Percentiles rank a stretch among this genome's conserved stretches.
These are phyloP conservation scores for Aspergillus fumigatiaffinis DNA, from an alignment of 2,329 filamentous ascomycete genomes.

Conservation along the genomic window DNA sequence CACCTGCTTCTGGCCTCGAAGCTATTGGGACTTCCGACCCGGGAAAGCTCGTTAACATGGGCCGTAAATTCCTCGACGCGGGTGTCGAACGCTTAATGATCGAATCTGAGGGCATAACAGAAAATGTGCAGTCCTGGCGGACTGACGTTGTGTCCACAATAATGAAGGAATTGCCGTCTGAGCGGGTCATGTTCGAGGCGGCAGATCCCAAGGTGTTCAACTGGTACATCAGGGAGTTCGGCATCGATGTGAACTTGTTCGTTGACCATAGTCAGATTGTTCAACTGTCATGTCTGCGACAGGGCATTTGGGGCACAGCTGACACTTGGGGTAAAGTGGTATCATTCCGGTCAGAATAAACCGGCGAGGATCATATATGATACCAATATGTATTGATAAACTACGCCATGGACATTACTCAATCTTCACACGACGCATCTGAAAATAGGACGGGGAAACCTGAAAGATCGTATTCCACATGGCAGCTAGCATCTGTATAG, in stretches of 20 bases:
- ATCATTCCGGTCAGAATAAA: slow-evolving; percentile 30
- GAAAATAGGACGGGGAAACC: no score
- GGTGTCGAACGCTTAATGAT: slow-evolving; percentile 57
- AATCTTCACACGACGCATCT: not conserved
- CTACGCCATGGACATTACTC: not conserved
- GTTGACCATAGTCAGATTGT: slow-evolving; percentile 58
- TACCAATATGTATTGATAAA: not conserved
- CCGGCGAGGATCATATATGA: not conserved
- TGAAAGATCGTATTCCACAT: not conserved
- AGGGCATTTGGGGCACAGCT: slow-evolving; percentile 54
- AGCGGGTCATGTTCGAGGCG: slow-evolving; percentile 57
- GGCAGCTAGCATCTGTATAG: not conserved
- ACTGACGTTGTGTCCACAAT: slow-evolving; percentile 54
- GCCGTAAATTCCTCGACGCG: slow-evolving; percentile 47
- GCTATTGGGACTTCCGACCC: slow-evolving; percentile 49
- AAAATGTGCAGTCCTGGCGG: slow-evolving; percentile 53
- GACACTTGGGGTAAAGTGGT: slow-evolving; percentile 55
- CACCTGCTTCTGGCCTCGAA: slow-evolving; percentile 44
- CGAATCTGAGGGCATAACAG: slow-evolving; percentile 57
- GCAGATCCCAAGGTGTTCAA: slow-evolving; percentile 55
- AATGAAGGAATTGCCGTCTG: slow-evolving; percentile 48
- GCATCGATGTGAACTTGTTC: slow-evolving; percentile 55
- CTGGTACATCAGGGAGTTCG: slow-evolving; percentile 56
- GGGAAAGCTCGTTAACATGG: slow-evolving; percentile 47
- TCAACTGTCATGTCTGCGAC: slow-evolving; percentile 49